Evolutionary conservation across 805 yeast species (phyloP), one percentile per base, ranked within the genome.

Genomic region (Saturnispora zaruensis): DNA sequence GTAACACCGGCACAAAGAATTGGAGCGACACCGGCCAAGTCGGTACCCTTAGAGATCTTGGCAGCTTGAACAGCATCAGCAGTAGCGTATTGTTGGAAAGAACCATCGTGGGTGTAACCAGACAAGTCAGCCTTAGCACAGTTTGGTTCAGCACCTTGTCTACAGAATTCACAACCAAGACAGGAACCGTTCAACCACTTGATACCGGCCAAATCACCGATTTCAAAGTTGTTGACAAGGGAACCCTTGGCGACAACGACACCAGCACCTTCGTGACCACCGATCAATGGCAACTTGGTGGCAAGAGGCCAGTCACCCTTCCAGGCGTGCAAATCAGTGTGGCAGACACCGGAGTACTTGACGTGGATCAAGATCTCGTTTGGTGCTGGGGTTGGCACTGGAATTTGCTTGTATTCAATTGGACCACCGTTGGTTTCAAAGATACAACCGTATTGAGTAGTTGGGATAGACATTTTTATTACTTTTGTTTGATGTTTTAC

Each of bases 21-120:
- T 58, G 95, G 95, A 16, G 95, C 81, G 54, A 81, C 76, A 59
- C 75, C 77, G 53, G 90, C 88, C 60, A 86, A 76, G 64, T 87
- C 88, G 42, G 84, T 71, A 52, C 79, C 82, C 60, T 75, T 64
- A 54, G 93, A 88, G 59, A 87, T 80, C 60, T 75, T 73, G 43
- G 95, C 95, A 45, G 93, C 95, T 63, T 86, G 93, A 53, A 83
- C 77, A 46, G 91, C 91, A 66, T 86, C 90, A 46, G 91, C 95
- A 48, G 90, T 81, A 49, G 88, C 88, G 68, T 86, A 87, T 72
- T 87, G 87, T 70, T 87, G 95, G 82, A 87, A 86, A 40, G 93
- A 81, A 59, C 96, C 96, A 66, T 87, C 91, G 65, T 82, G 88
- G 44, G 89, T 82, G 78, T 84, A 87, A 62, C 96, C 96, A 25